These are phyloP conservation scores for Exserohilum rostratum DNA, from an alignment of 2,329 filamentous ascomycete species.

Conservation along the genomic window DNA sequence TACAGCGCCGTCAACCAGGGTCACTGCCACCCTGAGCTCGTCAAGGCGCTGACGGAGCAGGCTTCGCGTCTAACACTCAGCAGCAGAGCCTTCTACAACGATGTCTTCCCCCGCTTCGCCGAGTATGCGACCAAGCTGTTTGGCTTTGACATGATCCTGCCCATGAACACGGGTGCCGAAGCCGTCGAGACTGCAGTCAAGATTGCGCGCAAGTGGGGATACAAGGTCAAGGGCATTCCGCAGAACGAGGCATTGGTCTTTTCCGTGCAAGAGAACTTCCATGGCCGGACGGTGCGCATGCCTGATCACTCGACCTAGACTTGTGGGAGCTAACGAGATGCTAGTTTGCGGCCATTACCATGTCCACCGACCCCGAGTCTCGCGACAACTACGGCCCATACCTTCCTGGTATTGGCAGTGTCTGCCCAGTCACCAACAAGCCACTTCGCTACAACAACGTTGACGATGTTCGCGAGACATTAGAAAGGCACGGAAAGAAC, in stretches of 20 bases:
- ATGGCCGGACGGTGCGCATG: conserved; percentile 82
- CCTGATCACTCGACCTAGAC: not conserved
- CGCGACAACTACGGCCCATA: conserved; percentile 97
- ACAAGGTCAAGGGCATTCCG: conserved; percentile 91
- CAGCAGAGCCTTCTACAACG: conserved; percentile 95
- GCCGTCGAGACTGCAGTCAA: conserved; percentile 96
- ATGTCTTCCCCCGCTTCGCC: conserved; percentile 95
- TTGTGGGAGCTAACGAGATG: conserved; percentile 17
- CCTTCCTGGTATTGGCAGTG: conserved; percentile 83
- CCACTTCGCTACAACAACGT: conserved; percentile 87
- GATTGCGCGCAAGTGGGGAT: conserved; percentile 96
- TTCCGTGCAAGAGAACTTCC: conserved; percentile 89
- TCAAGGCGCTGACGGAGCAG: conserved; percentile 88
- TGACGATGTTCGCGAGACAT: conserved; percentile 75
- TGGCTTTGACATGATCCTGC: conserved; percentile 96
- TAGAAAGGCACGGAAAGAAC: conserved; percentile 81
- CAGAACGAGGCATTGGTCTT: conserved; percentile 84
- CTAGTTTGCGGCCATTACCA: conserved; percentile 90
- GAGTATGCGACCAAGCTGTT: conserved; percentile 89
- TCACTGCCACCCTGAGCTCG: conserved; percentile 94
- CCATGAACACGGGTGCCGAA: conserved; percentile 98
- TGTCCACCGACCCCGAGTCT: conserved; percentile 94
- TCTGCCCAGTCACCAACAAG: conserved; percentile 75
- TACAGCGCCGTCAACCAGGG: conserved; percentile 99
- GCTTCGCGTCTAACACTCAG: conserved; percentile 88